Percentiles rank a stretch among this genome's conserved stretches.
Conservation (phyloP, 176 grass and related monocot genomes). For the Triticum urartu region DNA sequence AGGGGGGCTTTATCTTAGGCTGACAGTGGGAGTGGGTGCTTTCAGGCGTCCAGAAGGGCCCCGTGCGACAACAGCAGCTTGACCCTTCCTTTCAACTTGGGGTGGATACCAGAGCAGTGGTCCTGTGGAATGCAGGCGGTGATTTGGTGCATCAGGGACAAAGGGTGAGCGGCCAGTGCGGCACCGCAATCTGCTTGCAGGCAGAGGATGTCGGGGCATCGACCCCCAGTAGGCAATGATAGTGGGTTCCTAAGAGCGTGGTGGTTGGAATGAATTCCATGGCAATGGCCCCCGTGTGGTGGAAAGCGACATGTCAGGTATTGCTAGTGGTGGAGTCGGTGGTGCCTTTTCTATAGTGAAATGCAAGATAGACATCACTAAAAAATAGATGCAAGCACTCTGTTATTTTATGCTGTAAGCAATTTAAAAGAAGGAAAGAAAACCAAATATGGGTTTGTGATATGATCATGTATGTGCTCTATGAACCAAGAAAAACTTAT, state of each 20-base stretch:
- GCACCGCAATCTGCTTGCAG: neutral
- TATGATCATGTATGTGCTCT: neutral
- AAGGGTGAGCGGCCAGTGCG: neutral
- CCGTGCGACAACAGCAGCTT: neutral
- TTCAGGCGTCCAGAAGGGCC: neutral
- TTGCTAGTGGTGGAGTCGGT: neutral
- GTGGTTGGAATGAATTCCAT: neutral
- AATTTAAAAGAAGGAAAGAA: conserved; percentile 1
- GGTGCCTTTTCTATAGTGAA: neutral
- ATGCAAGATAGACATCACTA: neutral
- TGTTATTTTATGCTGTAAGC: neutral
- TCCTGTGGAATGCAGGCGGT: neutral
- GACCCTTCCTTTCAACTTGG: neutral
- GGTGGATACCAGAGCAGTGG: neutral
- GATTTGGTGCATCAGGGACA: neutral
- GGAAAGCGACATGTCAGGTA: neutral
- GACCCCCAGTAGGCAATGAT: neutral
- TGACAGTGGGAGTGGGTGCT: neutral
- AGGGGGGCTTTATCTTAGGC: neutral
- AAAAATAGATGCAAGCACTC: neutral
- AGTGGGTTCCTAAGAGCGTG: neutral
- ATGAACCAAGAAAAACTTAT: conserved; percentile 18
- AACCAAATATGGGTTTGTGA: conserved; percentile 1
- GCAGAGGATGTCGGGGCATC: neutral
- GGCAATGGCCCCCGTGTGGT: neutral